Evolutionary conservation across 1,139 yeast genomes (phyloP).

Genomic region (Wickerhamiella infanticola): DNA sequence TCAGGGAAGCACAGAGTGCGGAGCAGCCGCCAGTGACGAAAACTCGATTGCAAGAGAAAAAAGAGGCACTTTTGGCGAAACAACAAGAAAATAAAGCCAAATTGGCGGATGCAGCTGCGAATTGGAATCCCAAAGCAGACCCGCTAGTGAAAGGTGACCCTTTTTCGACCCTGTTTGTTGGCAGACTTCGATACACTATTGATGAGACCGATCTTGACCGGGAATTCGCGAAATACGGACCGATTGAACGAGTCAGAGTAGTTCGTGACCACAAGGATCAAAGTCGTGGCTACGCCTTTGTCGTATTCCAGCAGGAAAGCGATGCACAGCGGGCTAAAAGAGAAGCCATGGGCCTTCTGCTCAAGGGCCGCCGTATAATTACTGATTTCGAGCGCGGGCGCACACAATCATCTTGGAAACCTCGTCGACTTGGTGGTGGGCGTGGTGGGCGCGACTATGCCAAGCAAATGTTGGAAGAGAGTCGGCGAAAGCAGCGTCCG

Average conservation of each 20-base stretch:
- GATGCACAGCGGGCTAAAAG: conserved; percentile 47
- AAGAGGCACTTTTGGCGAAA: conserved; percentile 23
- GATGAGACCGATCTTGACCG: conserved; percentile 56
- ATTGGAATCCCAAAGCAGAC: conserved; percentile 46
- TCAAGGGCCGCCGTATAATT: conserved; percentile 40
- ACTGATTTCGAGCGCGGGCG: conserved; percentile 83
- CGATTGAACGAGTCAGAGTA: conserved; percentile 49
- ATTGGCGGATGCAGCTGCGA: conserved; percentile 23
- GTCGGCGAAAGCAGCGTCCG: not conserved
- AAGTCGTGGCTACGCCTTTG: conserved; percentile 74
- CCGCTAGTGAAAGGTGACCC: conserved; percentile 60
- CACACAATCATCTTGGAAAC: conserved; percentile 61
- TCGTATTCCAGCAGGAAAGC: conserved; percentile 46
- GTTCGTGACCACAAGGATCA: conserved; percentile 41
- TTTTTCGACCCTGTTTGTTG: conserved; percentile 59
- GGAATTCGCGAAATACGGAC: conserved; percentile 51
- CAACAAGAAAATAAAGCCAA: conserved; percentile 20
- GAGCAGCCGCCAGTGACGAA: conserved; percentile 23
- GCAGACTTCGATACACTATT: conserved; percentile 49
- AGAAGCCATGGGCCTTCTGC: conserved; percentile 39
- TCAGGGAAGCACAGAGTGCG: conserved; percentile 24
- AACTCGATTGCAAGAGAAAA: conserved; percentile 25
- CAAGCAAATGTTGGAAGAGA: conserved; percentile 9
- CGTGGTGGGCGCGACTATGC: conserved; percentile 47
- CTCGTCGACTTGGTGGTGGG: conserved; percentile 65